phyloP scores from a whole-genome alignment of 805 yeast species.

The Candida alai region DNA sequence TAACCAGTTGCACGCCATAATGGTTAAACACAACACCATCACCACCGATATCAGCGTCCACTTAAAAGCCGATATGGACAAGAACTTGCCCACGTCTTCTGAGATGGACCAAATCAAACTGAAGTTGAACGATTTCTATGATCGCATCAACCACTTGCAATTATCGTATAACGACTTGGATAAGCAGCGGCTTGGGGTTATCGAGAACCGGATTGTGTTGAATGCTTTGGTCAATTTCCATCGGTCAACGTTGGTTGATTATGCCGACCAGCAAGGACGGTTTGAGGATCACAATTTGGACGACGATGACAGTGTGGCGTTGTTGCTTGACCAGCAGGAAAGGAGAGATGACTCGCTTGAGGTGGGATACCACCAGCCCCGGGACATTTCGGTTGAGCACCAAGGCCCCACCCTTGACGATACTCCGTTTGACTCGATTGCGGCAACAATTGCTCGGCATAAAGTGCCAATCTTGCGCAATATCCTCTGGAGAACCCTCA shows the following conservation, averaged over 20 bases:
- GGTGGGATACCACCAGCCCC: constrained; percentile 17
- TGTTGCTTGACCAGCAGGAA: constrained; percentile 18
- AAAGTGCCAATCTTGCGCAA: constrained; percentile 36
- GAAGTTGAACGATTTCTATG: constrained; percentile 22
- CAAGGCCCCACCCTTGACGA: constrained; percentile 15
- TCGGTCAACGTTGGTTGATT: constrained; percentile 15
- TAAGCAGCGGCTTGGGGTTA: constrained; percentile 17
- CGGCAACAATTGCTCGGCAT: constrained; percentile 33
- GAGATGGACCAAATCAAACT: constrained; percentile 32
- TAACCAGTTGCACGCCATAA: constrained; percentile 20
- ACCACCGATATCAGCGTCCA: constrained; percentile 23
- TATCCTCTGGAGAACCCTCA: constrained; percentile 39
- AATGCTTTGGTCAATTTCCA: constrained; percentile 32
- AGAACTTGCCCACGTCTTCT: constrained; percentile 38
- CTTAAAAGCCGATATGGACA: constrained; percentile 49
- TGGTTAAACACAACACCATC: constrained; percentile 25
- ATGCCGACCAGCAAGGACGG: constrained; percentile 1
- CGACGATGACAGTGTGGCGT: constrained; percentile 25
- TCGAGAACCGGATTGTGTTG: constrained; percentile 37
- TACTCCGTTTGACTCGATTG: constrained; percentile 27
- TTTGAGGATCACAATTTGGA: constrained; percentile 1
- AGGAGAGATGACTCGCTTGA: constrained; percentile 20
- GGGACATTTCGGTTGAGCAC: too few species aligned
- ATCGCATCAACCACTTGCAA: constrained; percentile 35
- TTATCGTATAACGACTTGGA: constrained; percentile 27